These are phyloP conservation scores for Pseudocercospora fijiensis DNA, from an alignment of 2,329 filamentous ascomycete species.

Conservation along the genomic window DNA sequence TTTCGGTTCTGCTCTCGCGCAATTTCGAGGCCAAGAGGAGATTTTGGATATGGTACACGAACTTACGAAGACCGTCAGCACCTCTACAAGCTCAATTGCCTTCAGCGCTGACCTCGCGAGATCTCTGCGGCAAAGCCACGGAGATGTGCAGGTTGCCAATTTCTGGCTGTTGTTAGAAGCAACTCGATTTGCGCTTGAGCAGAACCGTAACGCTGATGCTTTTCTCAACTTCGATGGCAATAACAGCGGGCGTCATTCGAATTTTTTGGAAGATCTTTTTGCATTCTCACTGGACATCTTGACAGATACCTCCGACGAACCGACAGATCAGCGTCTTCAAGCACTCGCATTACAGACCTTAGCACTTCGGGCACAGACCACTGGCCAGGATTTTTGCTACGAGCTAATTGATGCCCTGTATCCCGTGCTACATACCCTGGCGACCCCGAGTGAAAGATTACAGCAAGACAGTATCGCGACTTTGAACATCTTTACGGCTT, in stretches of 20 bases:
- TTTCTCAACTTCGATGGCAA: slow-evolving; percentile 52
- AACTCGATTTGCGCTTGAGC: slow-evolving; percentile 57
- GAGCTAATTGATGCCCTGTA: slow-evolving; percentile 92
- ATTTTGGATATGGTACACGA: slow-evolving; percentile 31
- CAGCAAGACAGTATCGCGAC: slow-evolving; percentile 80
- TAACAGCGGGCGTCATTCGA: not conserved
- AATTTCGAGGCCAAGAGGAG: slow-evolving; percentile 31
- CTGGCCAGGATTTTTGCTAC: slow-evolving; percentile 68
- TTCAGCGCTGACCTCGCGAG: slow-evolving; percentile 66
- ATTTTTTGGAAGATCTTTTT: slow-evolving; percentile 63
- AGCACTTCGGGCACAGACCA: slow-evolving; percentile 69
- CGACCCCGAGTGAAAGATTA: slow-evolving; percentile 65
- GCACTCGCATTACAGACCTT: slow-evolving; percentile 79
- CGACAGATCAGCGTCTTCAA: slow-evolving; percentile 68
- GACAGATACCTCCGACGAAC: slow-evolving; percentile 41
- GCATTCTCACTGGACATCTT: slow-evolving; percentile 65
- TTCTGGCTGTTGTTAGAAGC: slow-evolving; percentile 80
- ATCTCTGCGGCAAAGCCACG: slow-evolving; percentile 58
- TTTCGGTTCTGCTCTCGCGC: slow-evolving; percentile 32
- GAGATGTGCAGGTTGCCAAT: slow-evolving; percentile 63
- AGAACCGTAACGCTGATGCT: slow-evolving; percentile 60
- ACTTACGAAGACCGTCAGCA: slow-evolving; percentile 39
- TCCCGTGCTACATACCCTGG: slow-evolving; percentile 83
- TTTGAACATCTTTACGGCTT: slow-evolving; percentile 72
- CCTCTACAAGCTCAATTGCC: slow-evolving; percentile 11